Base-by-base conservation (phyloP, 352 stramenopile species). In the Pythium brassicae region DNA sequence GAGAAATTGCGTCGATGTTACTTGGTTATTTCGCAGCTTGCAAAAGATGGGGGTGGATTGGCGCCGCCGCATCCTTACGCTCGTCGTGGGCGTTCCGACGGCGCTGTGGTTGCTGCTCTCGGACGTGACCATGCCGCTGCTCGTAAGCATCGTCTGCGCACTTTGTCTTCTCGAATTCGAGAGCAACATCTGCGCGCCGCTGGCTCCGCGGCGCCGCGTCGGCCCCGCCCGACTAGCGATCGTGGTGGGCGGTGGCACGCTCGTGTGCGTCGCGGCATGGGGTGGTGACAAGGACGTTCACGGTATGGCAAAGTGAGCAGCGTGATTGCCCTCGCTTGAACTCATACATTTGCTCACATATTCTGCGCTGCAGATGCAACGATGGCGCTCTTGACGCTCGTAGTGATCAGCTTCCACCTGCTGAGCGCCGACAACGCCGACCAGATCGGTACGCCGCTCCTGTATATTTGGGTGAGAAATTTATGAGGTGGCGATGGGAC, bases 151-250 rank as follows among this genome's bases (percentile, higher is more conserved):
- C 26, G 57, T 91, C 42, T 87, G 78, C 53, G 65, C 55, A 14
- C 63, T 86, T 44, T 84, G 68, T 44, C 59, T 89, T 22, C 50
- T 81, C 47, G 81, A 91, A 63, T 91, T 86, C 55, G 66, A 60
- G 5, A 44, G 59, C 53, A 83, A 66, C 35, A 72, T 91, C 44
- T 78, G 72, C 52, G 59, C 63, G 10, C 63, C 60, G 43, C 75
- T 87, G 51, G 65, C 76, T 12, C 58, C 65, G 4, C 27, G 19
- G 11, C 42, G 43, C 20, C 42, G 20, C 9, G 29, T 4, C 12
- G 26, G 23, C 15, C 34, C 22, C 27, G 26, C 40, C 45, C 74
- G 75, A 45, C 59, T 50, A 14, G 8, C 66, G 55, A 37, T 84
- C 25, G 17, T 81, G 39, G 44, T 78, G 25, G 44, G 37, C 3